These are phyloP conservation scores for Exophiala alcalophila DNA, from an alignment of 2,329 filamentous ascomycete genomes.

Conservation along the genomic window DNA sequence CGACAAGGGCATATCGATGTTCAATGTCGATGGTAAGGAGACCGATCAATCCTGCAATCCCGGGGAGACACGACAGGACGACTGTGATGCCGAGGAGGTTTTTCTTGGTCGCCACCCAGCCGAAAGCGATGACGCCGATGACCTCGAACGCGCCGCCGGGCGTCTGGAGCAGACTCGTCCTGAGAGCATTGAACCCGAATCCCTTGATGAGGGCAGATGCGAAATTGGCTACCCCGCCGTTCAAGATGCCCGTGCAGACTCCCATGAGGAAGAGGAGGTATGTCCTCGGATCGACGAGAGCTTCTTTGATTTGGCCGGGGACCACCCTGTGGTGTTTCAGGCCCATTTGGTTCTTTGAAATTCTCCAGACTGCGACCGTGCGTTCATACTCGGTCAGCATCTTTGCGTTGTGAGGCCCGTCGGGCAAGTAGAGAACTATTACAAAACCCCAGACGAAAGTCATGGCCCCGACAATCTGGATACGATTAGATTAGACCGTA, in stretches of 20 bases:
- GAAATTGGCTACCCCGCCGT: constrained; percentile 52
- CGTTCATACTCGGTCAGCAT: constrained; percentile 41
- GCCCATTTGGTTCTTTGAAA: constrained; percentile 44
- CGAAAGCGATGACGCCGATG: constrained; percentile 20
- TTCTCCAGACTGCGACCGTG: constrained; percentile 41
- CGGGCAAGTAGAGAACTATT: constrained; percentile 38
- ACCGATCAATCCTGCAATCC: constrained; percentile 48
- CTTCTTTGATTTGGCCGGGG: constrained; percentile 40
- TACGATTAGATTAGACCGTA: neutral
- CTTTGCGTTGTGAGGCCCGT: constrained; percentile 39
- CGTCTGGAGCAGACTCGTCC: constrained; percentile 37
- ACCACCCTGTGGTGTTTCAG: constrained; percentile 40
- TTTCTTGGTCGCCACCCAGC: constrained; percentile 22
- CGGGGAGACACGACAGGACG: constrained; percentile 21
- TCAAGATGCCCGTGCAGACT: constrained; percentile 47
- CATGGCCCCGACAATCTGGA: constrained; percentile 38
- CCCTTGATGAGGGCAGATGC: constrained; percentile 47
- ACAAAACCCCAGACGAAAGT: constrained; percentile 45
- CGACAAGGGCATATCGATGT: constrained; percentile 50
- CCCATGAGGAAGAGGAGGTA: constrained; percentile 43
- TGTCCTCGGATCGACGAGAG: constrained; percentile 39
- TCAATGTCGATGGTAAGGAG: constrained; percentile 48
- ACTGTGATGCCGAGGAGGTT: constrained; percentile 19
- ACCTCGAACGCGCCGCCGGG: constrained; percentile 38
- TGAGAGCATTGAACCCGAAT: constrained; percentile 41